Conservation (phyloP, 2,329 filamentous ascomycete species). For the Aspergillus tubingensis region DNA sequence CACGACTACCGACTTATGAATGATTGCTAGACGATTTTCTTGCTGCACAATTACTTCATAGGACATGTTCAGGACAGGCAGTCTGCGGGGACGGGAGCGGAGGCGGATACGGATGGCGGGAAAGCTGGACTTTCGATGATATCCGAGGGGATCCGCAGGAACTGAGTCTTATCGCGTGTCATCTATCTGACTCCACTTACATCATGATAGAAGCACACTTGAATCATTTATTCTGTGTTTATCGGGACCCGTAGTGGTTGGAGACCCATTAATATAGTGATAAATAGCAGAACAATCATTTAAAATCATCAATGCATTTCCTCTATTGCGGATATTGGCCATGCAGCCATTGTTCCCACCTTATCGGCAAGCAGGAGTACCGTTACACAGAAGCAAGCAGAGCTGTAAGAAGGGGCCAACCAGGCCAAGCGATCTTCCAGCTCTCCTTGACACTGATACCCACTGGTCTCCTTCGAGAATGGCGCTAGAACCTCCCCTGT, state of each 20-base stretch:
- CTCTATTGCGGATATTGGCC: background rate
- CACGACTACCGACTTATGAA: too few relatives aligned
- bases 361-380: background rate
- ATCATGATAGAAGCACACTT: background rate
- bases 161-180: background rate
- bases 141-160: background rate
- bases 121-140: background rate
- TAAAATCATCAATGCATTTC: too few relatives aligned
- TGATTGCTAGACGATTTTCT: background rate
- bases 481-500: background rate
- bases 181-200: background rate
- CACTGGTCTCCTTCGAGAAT: background rate
- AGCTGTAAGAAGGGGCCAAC: background rate
- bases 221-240: background rate
- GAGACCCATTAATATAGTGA: too few relatives aligned
- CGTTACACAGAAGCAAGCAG: background rate
- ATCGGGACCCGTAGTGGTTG: too few relatives aligned
- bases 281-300: too few relatives aligned
- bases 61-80: background rate
- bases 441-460: background rate
- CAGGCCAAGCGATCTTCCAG: background rate
- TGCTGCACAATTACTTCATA: background rate
- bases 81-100: slow-evolving; percentile 12
- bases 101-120: slow-evolving; percentile 17
- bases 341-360: background rate